These are phyloP conservation scores for Rhamnella rubrinervis DNA, from an alignment of 331 rosid genomes.

Conservation along the genomic window DNA sequence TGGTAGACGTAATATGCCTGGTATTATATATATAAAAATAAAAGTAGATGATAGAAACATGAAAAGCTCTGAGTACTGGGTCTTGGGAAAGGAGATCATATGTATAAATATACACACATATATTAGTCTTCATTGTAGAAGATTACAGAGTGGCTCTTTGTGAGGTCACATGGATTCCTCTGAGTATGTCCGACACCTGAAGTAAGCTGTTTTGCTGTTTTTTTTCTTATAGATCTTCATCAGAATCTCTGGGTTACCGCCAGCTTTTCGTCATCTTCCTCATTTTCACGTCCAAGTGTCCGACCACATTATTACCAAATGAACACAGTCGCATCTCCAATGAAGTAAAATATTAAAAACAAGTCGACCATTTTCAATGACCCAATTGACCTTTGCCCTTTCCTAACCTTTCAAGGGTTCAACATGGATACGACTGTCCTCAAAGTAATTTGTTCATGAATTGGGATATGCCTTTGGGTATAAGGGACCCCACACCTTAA, in stretches of 20 bases:
- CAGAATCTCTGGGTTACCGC: slow-evolving; percentile 48
- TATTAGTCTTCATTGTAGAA: slow-evolving; percentile 34
- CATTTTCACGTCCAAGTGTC: slow-evolving; percentile 43
- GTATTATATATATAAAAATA: slow-evolving; percentile 1
- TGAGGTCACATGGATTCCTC: slow-evolving; percentile 84
- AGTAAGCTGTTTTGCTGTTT: slow-evolving; percentile 20
- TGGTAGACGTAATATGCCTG: background rate
- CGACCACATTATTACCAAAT: slow-evolving; percentile 56
- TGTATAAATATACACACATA: background rate
- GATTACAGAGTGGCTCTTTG: slow-evolving; percentile 50
- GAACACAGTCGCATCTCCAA: slow-evolving; percentile 26
- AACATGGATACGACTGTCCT: background rate
- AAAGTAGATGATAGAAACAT: background rate
- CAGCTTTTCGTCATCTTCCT: slow-evolving; percentile 57
- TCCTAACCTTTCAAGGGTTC: too few relatives aligned
- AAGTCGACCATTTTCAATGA: too few relatives aligned
- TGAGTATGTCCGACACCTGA: slow-evolving; percentile 55
- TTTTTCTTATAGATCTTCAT: slow-evolving; percentile 39
- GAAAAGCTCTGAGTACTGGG: background rate
- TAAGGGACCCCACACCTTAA: slow-evolving; percentile 8
- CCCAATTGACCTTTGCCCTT: background rate
- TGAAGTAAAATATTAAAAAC: background rate
- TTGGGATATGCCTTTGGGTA: slow-evolving; percentile 5
- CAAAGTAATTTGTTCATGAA: slow-evolving; percentile 4
- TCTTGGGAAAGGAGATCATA: slow-evolving; percentile 33